Base-by-base conservation (phyloP, 345 rosid species). In the Streptanthus diversifolius region DNA sequence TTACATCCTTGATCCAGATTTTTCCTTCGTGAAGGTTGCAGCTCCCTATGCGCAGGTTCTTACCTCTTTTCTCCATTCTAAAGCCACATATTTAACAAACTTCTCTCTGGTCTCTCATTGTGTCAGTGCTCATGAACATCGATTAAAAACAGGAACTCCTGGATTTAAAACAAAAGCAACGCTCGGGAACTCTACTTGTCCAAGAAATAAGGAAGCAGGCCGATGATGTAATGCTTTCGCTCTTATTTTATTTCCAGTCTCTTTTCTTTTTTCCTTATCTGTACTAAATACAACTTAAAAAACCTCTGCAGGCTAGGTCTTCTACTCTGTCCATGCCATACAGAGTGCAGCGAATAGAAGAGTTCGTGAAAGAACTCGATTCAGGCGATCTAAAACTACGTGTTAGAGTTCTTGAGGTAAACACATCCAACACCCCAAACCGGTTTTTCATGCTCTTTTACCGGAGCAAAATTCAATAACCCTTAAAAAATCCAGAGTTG, bases 331-430 rank as follows among this genome's bases (percentile, higher is more conserved):
- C 91, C 21, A 93, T 93, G 97, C 98, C 98, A 30, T 86, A 71
- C 74, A 77, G 92, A 81, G 88, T 93, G 40, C 95, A 88, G 54
- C 78, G 73, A 62, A 93, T 93, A 44, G 98, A 93, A 70, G 97
- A 91, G 80, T 84, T 93, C 41, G 88, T 91, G 63, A 83, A 89
- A 64, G 88, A 93, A 81, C 96, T 91, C 15, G 98, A 93, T 74
- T 76, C 88, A 0, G 98, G 98, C 44, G 98, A 91, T 74, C n/a
- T 89, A 12, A 93, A 89, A 79, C 97, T 93, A 60, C 83, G 95
- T 53, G 92, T 93, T 56, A 86, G 98, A 36, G 97, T 93, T 75
- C 96, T 91, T 12, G 99, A 95, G 98, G 98, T 90, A 81, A 61
- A 52, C 4, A 15, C 15, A 15, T 49, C 17, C 24, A 65, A 22